These are phyloP conservation scores for Magnaporthales sp. DNA, from an alignment of 2,329 filamentous ascomycete species.

Conservation along the genomic window DNA sequence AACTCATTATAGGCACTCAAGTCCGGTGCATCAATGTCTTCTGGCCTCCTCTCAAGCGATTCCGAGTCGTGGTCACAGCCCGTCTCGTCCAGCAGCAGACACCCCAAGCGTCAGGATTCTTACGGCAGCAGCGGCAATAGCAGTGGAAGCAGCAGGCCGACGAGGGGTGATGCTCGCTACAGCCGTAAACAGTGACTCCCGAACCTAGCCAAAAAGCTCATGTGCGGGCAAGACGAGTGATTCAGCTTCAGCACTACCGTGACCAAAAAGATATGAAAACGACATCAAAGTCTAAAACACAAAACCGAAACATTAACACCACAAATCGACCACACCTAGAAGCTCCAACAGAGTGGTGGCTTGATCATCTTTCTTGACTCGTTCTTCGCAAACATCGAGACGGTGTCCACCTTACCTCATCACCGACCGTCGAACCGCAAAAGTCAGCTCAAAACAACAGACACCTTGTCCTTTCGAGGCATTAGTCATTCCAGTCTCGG, in stretches of 20 bases:
- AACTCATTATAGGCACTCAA: background rate
- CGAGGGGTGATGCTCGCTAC: background rate
- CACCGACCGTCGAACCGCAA: background rate
- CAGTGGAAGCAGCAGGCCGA: background rate
- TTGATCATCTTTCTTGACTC: background rate
- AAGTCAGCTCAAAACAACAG: background rate
- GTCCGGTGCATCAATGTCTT: background rate
- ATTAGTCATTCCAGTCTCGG: background rate
- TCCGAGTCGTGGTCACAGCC: background rate
- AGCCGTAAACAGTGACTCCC: constrained; percentile 3
- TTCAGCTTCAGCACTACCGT: background rate
- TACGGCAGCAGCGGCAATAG: background rate
- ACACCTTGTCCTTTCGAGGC: background rate
- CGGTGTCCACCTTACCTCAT: background rate
- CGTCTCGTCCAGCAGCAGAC: background rate
- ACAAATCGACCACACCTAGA: background rate
- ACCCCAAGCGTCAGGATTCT: background rate
- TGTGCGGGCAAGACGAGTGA: background rate
- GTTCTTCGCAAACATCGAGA: background rate
- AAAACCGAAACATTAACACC: background rate
- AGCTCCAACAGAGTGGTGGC: background rate
- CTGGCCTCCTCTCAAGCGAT: background rate
- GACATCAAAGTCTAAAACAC: background rate
- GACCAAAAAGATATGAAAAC: background rate
- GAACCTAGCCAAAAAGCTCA: background rate